These are phyloP conservation scores for Tulasnella sp. DNA, from an alignment of 768 basidiomycete species.

Conservation along the genomic window DNA sequence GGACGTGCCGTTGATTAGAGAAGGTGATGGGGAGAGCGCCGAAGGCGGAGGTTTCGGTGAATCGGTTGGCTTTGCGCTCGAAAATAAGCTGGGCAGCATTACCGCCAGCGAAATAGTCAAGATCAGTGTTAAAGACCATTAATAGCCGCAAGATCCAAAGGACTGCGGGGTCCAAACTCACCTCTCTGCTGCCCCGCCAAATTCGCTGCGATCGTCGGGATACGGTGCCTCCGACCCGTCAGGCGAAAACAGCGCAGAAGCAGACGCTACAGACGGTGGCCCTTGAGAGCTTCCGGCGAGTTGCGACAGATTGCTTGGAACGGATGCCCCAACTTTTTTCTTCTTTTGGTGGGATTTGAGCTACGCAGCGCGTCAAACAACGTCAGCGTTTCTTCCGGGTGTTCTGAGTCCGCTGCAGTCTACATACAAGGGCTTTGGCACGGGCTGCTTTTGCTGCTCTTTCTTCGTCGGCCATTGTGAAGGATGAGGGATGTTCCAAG, in stretches of 20 bases:
- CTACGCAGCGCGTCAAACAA: conserved; percentile 29
- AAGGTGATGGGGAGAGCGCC: not conserved
- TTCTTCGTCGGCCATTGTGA: conserved; percentile 34
- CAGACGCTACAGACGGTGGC: conserved; percentile 31
- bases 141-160: not conserved
- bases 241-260: conserved; percentile 35
- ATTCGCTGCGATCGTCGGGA: conserved; percentile 17
- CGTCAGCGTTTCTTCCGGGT: not conserved
- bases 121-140: not conserved
- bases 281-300: conserved; percentile 35
- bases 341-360: conserved; percentile 68
- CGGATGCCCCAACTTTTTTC: conserved; percentile 27
- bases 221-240: conserved; percentile 30
- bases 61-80: not conserved
- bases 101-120: not conserved
- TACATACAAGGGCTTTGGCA: conserved; percentile 65
- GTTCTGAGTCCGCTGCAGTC: not conserved
- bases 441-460: conserved; percentile 73
- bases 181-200: conserved; percentile 18
- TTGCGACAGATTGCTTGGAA: conserved; percentile 23
- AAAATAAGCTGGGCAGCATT: not conserved
- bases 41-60: not conserved
- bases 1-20: not conserved
- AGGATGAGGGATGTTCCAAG: not conserved
- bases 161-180: not conserved